A percentile compares a stretch with the other conserved stretches of the same genome.
Conservation (phyloP, 2,329 filamentous ascomycete species). For the Aspergillus ruber region DNA sequence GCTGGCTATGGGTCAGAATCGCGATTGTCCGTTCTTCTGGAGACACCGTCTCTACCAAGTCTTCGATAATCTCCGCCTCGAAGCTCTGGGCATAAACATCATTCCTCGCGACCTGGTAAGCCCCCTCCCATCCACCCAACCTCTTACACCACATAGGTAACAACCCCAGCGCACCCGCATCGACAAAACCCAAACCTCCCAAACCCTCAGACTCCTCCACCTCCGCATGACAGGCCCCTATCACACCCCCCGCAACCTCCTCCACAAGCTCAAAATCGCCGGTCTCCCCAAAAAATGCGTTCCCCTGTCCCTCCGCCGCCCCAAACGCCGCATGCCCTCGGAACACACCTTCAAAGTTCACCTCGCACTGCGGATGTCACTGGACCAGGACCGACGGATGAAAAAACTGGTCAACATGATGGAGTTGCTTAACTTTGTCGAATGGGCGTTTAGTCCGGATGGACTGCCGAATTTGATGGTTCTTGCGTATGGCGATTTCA, state of each 20-base stretch:
- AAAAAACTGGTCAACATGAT: neutral
- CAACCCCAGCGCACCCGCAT: neutral
- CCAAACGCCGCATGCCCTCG: neutral
- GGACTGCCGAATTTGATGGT: neutral
- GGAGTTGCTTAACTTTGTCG: neutral
- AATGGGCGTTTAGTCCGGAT: neutral
- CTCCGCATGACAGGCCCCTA: neutral
- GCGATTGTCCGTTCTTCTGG: neutral
- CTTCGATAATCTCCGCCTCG: neutral
- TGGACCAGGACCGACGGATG: neutral
- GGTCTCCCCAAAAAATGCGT: neutral
- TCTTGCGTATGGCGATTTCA: neutral
- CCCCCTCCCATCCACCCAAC: neutral
- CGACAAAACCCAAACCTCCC: neutral
- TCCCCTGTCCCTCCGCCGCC: neutral
- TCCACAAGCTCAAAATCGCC: neutral
- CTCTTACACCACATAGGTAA: neutral
- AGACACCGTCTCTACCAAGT: neutral
- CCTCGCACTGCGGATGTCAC: neutral
- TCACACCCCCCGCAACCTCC: neutral
- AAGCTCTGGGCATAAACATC: neutral
- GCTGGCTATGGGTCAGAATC: neutral
- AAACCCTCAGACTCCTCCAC: neutral
- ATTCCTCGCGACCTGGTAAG: neutral
- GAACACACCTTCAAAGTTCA: neutral